Evolutionary conservation across 2,329 filamentous ascomycete genomes (phyloP), one percentile per base, ranked within the genome.

Genomic region (Aspergillus candidus): DNA sequence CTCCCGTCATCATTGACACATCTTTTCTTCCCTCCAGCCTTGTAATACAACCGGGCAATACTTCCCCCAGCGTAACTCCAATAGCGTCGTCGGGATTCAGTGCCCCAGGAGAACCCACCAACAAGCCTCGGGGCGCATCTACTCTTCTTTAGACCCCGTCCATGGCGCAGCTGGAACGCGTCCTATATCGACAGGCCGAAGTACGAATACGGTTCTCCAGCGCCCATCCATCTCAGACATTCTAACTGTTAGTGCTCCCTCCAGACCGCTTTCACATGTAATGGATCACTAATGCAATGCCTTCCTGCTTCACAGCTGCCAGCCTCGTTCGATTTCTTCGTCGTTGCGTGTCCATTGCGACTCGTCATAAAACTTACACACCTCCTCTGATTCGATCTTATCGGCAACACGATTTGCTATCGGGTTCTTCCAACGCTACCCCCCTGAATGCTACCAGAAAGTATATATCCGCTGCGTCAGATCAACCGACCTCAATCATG

Each of bases 171-270:
- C 2, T 27, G 22, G 22, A 27, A 10, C 6, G 6, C 22, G 22
- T 27, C 22, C 37, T 18, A 30, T 14, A 29, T 39, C 22, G 22
- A 31, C 37, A 12, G 18, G n/a, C n/a, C 30, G 22, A 14, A 10
- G 35, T 43, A 46, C 44, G 44, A 46, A 46, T 46, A 46, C 44
- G 44, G 38, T 38, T 38, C 30, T 33, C 29, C 43, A 35, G 38
- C 39, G 42, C 27, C 22, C 34, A 13, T 38, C 22, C 31, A 39
- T 35, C 39, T 42, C 39, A 38, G 22, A 42, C 39, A 46, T 35
- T 27, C 39, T 18, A 38, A 8, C 33, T 14, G 15, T 38, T 46
- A 46, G 39, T 40, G 36, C 11, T 31, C 42, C 32, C 30, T 33
- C 32, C 4, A 18, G 17, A 22, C 38, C 11, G 17, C 39, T 35